These are phyloP conservation scores for Diophrys appendiculata DNA, from an alignment of 73 alveolate species.

Conservation along the genomic window DNA sequence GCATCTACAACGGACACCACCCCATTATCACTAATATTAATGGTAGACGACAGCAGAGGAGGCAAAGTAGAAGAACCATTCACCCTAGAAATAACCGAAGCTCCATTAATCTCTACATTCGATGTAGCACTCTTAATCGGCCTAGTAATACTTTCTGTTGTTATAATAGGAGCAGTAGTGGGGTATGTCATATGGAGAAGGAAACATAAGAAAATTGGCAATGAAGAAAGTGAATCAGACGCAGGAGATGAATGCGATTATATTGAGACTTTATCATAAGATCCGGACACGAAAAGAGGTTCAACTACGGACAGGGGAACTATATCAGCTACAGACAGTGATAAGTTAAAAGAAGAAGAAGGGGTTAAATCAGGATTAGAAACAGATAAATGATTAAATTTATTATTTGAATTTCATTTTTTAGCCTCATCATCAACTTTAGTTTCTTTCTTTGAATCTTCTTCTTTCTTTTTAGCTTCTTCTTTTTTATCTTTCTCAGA, in stretches of 20 bases:
- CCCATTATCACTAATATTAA: background rate
- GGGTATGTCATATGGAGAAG: background rate
- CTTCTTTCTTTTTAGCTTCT: constrained; percentile 45
- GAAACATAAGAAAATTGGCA: background rate
- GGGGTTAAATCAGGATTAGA: background rate
- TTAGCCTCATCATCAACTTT: too few species aligned
- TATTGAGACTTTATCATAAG: constrained; percentile 2
- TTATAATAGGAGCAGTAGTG: background rate
- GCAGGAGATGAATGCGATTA: constrained; percentile 9
- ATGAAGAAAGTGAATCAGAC: background rate
- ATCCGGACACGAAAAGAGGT: constrained; percentile 4
- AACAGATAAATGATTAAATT: constrained; percentile 1
- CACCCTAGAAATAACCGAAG: background rate
- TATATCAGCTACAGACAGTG: background rate
- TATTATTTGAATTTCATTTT: too few species aligned
- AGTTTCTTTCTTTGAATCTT: too few species aligned
- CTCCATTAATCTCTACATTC: background rate
- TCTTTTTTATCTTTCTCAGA: constrained; percentile 59
- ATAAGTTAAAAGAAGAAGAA: background rate
- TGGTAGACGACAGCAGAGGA: background rate
- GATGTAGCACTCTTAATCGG: background rate
- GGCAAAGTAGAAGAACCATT: background rate
- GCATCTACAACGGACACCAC: background rate
- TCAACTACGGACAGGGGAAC: background rate
- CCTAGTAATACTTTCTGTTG: background rate